phyloP scores from a whole-genome alignment of 345 rosid genomes.

The Melaleuca quinquenervia region DNA sequence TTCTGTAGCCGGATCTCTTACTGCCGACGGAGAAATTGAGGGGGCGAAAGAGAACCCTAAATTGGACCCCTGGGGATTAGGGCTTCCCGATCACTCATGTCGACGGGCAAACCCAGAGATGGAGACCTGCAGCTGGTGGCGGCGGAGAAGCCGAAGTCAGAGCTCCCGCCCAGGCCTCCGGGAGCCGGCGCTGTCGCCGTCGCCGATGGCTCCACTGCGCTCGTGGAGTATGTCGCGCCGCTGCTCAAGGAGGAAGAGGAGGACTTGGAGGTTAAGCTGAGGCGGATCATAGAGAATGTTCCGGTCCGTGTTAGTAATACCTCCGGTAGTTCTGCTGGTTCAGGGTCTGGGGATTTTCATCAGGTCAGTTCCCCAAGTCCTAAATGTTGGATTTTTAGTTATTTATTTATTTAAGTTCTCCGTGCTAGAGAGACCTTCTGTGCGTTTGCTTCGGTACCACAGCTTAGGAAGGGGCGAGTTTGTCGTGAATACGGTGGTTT shows the following conservation, averaged over 20 bases:
- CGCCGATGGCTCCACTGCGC: conserved; percentile 27
- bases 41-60: background rate
- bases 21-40: background rate
- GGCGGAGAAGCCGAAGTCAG: conserved; percentile 28
- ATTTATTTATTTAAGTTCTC: background rate
- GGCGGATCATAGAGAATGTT: conserved; percentile 83
- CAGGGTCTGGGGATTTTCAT: conserved; percentile 94
- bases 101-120: conserved; percentile 39
- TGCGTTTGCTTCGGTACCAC: background rate
- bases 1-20: background rate
- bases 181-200: background rate
- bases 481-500: background rate
- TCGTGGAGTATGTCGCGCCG: conserved; percentile 71
- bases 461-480: background rate
- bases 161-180: conserved; percentile 23
- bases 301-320: conserved; percentile 94
- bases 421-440: background rate
- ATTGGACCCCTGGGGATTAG: conserved; percentile 7
- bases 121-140: conserved; percentile 44
- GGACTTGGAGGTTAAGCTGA: conserved; percentile 85
- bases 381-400: background rate
- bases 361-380: conserved; percentile 35
- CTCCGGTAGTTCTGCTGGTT: conserved; percentile 97
- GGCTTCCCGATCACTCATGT: conserved; percentile 32
- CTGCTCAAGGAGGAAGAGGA: conserved; percentile 77